A percentile compares a stretch with the other conserved stretches of the same genome.
These are phyloP conservation scores for Candida berthetii DNA, from an alignment of 805 yeast species.

Conservation along the genomic window DNA sequence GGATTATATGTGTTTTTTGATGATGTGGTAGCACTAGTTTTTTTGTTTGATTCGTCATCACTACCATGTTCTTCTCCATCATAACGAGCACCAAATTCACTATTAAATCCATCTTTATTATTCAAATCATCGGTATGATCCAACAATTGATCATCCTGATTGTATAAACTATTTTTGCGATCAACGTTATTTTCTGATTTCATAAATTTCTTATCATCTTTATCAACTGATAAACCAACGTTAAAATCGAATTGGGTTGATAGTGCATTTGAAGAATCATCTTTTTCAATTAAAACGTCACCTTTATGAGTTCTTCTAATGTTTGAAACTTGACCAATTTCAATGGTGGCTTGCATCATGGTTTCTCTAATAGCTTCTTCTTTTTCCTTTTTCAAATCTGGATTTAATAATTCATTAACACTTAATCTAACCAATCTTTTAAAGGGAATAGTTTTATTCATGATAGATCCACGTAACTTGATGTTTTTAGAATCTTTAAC, in stretches of 20 bases:
- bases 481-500: conserved; percentile 50
- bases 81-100: conserved; percentile 18
- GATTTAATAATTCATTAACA: conserved; percentile 73
- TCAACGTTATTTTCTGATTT: conserved; percentile 11
- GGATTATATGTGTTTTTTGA: neutral
- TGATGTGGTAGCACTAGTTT: neutral
- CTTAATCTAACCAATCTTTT: conserved; percentile 56
- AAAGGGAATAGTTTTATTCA: conserved; percentile 46
- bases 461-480: conserved; percentile 50
- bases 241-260: conserved; percentile 19
- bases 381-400: conserved; percentile 65
- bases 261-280: conserved; percentile 23
- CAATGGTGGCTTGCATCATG: conserved; percentile 61
- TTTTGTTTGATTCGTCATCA: conserved; percentile 1
- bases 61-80: conserved; percentile 16
- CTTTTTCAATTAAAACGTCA: conserved; percentile 68
- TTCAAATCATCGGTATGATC: conserved; percentile 6
- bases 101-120: conserved; percentile 1
- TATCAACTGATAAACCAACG: conserved; percentile 19
- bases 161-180: conserved; percentile 8
- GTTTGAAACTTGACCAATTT: conserved; percentile 51
- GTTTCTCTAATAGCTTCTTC: conserved; percentile 66
- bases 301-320: conserved; percentile 84
- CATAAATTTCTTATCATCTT: conserved; percentile 15
- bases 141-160: neutral